These are phyloP conservation scores for Lasiodiplodia theobromae DNA, from an alignment of 2,329 filamentous ascomycete species.

Conservation along the genomic window DNA sequence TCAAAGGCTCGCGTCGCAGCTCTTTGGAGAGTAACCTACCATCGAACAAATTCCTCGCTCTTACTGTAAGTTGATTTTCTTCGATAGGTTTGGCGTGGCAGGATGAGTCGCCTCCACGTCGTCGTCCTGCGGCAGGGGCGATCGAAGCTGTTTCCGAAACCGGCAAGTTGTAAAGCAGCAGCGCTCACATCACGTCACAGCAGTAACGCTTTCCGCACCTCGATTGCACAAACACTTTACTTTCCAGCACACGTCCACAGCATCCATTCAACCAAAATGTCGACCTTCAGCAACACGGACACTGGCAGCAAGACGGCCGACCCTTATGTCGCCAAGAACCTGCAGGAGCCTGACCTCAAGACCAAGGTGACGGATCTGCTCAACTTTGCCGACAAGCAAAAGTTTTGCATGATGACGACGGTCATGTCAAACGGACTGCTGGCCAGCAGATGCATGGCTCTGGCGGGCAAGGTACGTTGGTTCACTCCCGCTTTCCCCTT, in stretches of 20 bases:
- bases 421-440: conserved; percentile 70
- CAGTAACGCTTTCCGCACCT: neutral
- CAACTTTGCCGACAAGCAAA: conserved; percentile 73
- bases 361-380: conserved; percentile 79
- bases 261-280: conserved; percentile 23
- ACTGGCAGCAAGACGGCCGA: conserved; percentile 63
- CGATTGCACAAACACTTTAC: neutral
- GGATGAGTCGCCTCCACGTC: neutral
- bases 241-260: neutral
- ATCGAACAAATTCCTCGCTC: neutral
- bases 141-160: conserved; percentile 1
- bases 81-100: neutral
- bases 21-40: neutral
- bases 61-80: conserved; percentile 6
- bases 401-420: conserved; percentile 92
- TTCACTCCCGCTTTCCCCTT: neutral
- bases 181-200: conserved; percentile 20
- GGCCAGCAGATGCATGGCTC: conserved; percentile 84
- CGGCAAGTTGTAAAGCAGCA: conserved; percentile 1
- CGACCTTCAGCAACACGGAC: conserved; percentile 49
- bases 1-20: conserved; percentile 25
- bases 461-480: conserved; percentile 73
- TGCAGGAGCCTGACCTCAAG: conserved; percentile 72
- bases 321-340: conserved; percentile 81
- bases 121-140: neutral